Evolutionary conservation across 1,284 basidiomycete genomes (phyloP).

Genomic region (Boletus holoroseus): DNA sequence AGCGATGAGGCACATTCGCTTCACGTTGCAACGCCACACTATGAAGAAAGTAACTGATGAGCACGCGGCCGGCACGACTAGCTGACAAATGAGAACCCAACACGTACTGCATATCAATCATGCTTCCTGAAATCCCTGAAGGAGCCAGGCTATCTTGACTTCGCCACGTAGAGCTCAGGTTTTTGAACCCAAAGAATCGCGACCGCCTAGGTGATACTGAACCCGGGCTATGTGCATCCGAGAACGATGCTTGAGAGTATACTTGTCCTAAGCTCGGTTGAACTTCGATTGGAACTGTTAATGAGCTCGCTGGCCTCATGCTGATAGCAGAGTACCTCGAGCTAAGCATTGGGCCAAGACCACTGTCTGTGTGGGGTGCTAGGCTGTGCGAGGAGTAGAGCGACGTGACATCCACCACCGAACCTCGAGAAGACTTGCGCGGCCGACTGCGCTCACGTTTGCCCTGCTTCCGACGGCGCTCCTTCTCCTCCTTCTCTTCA

Average conservation of each 20-base stretch:
- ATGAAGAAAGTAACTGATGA: conserved; percentile 12
- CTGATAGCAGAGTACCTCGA: conserved; percentile 58
- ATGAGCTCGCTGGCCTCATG: conserved; percentile 59
- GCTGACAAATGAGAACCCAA: conserved; percentile 2
- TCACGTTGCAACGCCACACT: conserved; percentile 75
- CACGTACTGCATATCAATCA: conserved; percentile 92
- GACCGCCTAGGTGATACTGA: conserved; percentile 64
- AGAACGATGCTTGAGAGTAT: conserved; percentile 72
- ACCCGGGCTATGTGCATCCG: conserved; percentile 67
- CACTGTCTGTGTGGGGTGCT: conserved; percentile 53
- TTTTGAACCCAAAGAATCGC: conserved; percentile 79
- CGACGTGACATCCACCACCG: conserved; percentile 61
- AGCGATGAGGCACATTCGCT: conserved; percentile 38
- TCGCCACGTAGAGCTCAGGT: conserved; percentile 67
- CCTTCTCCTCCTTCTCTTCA: conserved; percentile 68
- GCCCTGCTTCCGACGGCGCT: conserved; percentile 64
- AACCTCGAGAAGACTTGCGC: conserved; percentile 66
- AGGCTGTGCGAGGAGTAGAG: conserved; percentile 62
- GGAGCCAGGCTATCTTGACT: conserved; percentile 74
- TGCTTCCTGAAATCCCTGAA: conserved; percentile 76
- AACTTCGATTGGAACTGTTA: conserved; percentile 55
- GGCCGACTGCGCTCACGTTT: conserved; percentile 49
- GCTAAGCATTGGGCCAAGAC: conserved; percentile 47
- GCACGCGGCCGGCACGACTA: not conserved
- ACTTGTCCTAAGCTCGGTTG: conserved; percentile 54